These are phyloP conservation scores for Ogataea nakhonphanomensis DNA, from an alignment of 805 yeast genomes.

Conservation along the genomic window DNA sequence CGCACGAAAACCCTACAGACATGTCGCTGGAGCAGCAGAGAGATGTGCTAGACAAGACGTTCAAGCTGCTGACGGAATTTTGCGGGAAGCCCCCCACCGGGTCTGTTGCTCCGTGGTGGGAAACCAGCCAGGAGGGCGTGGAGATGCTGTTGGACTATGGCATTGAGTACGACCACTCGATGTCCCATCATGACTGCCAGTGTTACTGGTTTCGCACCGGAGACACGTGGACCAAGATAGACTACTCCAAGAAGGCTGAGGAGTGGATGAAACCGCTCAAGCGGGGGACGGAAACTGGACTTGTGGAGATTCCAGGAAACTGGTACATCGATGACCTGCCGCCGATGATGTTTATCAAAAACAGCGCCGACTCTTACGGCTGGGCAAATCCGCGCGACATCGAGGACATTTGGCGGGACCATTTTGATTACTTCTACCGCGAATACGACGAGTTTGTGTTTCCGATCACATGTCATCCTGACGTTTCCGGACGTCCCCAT, in stretches of 20 bases:
- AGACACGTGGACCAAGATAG: conserved; percentile 37
- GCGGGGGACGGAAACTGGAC: conserved; percentile 33
- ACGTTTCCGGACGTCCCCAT: conserved; percentile 38
- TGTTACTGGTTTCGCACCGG: conserved; percentile 37
- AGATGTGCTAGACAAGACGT: conserved; percentile 34
- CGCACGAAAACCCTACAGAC: conserved; percentile 36
- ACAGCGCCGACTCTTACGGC: conserved; percentile 32
- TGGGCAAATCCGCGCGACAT: conserved; percentile 36
- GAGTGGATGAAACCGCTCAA: conserved; percentile 38
- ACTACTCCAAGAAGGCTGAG: conserved; percentile 33
- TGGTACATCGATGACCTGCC: conserved; percentile 39
- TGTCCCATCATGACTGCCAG: conserved; percentile 36
- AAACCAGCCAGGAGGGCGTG: conserved; percentile 33
- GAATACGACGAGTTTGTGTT: conserved; percentile 37
- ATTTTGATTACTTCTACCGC: conserved; percentile 36
- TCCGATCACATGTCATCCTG: conserved; percentile 38
- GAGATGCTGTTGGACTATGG: conserved; percentile 35
- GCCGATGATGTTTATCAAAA: conserved; percentile 38
- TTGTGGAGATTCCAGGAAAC: conserved; percentile 37
- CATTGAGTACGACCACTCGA: conserved; percentile 37
- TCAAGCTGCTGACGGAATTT: conserved; percentile 32
- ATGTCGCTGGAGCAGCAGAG: conserved; percentile 36
- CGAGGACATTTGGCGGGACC: conserved; percentile 39
- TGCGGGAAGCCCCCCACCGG: conserved; percentile 37
- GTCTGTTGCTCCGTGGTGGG: conserved; percentile 39